These are phyloP conservation scores for Sporodiniella umbellata DNA, from an alignment of 371 early-diverging fungal genomes.

Conservation along the genomic window DNA sequence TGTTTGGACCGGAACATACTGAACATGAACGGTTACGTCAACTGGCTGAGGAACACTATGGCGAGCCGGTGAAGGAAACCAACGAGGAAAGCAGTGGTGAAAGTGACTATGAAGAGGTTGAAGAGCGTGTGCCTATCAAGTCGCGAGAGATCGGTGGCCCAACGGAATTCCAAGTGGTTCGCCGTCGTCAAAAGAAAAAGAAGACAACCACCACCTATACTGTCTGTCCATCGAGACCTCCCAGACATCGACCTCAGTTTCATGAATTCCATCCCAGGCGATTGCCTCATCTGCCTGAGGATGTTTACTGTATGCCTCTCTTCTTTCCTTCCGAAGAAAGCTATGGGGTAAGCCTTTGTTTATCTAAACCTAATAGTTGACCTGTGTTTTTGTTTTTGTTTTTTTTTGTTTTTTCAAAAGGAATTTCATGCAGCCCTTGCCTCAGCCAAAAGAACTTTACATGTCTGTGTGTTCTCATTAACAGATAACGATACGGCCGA, in stretches of 20 bases:
- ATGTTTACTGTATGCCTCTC: constrained; percentile 47
- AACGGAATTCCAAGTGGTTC: constrained; percentile 13
- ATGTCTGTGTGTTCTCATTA: constrained; percentile 56
- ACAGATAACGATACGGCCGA: constrained; percentile 57
- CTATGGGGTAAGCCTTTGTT: constrained; percentile 16
- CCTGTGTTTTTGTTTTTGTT: not conserved
- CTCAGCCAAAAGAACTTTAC: constrained; percentile 44
- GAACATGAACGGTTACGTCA: constrained; percentile 19
- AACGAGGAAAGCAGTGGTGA: constrained; percentile 15
- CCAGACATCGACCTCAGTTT: constrained; percentile 3
- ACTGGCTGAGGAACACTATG: constrained; percentile 12
- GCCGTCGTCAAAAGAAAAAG: constrained; percentile 20
- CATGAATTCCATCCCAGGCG: constrained; percentile 15
- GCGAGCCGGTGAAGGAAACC: constrained; percentile 7
- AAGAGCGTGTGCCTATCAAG: constrained; percentile 13
- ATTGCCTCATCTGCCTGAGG: constrained; percentile 11
- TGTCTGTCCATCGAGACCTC: not conserved
- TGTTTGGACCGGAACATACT: constrained; percentile 17
- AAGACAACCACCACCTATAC: constrained; percentile 3
- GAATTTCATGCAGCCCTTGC: constrained; percentile 44
- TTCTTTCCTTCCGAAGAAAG: constrained; percentile 56
- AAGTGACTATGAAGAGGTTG: constrained; percentile 20
- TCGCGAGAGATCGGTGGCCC: constrained; percentile 21
- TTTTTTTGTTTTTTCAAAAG: constrained; percentile 21
- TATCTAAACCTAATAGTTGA: no score